Evolutionary conservation across 805 yeast genomes (phyloP).

Genomic region (Geotrichum ghanense): DNA sequence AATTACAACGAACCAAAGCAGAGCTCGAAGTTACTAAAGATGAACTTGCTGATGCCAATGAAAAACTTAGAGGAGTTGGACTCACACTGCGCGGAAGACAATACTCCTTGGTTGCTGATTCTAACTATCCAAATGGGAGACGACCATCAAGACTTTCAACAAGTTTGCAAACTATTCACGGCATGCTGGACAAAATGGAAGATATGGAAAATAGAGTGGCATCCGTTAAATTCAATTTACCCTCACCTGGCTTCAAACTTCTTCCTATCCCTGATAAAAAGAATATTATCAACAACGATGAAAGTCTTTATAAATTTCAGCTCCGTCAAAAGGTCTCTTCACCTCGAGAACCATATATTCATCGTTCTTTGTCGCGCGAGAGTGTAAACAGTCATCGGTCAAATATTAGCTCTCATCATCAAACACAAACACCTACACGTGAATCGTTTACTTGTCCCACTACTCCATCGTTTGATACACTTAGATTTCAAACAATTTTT

Average conservation of each 20-base stretch:
- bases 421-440: background rate
- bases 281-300: background rate
- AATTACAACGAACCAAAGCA: slow-evolving; percentile 21
- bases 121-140: background rate
- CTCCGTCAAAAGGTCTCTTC: background rate
- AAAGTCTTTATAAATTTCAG: background rate
- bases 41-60: slow-evolving; percentile 17
- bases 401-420: background rate
- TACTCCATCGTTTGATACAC: too few species aligned
- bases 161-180: slow-evolving; percentile 20
- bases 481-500: too few species aligned
- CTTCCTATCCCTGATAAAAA: background rate
- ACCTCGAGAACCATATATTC: background rate
- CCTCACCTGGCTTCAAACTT: slow-evolving; percentile 6
- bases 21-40: slow-evolving; percentile 25
- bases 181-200: slow-evolving; percentile 20
- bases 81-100: background rate
- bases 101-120: background rate
- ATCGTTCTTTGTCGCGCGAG: too few species aligned
- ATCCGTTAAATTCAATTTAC: slow-evolving; percentile 17
- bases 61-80: slow-evolving; percentile 6
- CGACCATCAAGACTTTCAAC: slow-evolving; percentile 11
- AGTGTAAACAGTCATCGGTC: too few species aligned
- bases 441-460: too few species aligned
- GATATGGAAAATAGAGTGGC: slow-evolving; percentile 21